Evolutionary conservation across 2,329 filamentous ascomycete species (phyloP).

Genomic region (Immersiporthe knoxdaviesiana): DNA sequence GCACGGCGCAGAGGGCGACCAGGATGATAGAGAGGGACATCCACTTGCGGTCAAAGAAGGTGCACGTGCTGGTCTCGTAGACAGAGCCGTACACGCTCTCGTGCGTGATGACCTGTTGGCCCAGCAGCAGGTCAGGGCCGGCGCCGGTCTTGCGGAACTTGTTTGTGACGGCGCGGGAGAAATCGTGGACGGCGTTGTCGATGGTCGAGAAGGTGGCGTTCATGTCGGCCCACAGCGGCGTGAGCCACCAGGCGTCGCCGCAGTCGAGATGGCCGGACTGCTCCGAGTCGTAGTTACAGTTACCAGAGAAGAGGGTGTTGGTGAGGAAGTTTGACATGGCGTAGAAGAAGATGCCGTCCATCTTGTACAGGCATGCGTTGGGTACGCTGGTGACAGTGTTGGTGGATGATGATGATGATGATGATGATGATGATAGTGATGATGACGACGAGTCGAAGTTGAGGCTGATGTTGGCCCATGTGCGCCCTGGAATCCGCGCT

Average conservation of each 20-base stretch:
- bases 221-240: conserved; percentile 26
- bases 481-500: conserved; percentile 21
- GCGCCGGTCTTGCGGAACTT: conserved; percentile 26
- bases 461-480: conserved; percentile 25
- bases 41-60: conserved; percentile 29
- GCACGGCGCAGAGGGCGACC: conserved; percentile 22
- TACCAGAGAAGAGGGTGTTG: conserved; percentile 25
- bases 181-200: conserved; percentile 21
- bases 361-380: conserved; percentile 33
- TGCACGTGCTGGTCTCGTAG: conserved; percentile 28
- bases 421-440: not conserved
- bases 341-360: conserved; percentile 26
- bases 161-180: conserved; percentile 27
- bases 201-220: conserved; percentile 27
- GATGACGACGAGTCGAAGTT: not conserved
- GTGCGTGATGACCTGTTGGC: not conserved
- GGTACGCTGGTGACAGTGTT: conserved; percentile 27
- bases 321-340: conserved; percentile 27
- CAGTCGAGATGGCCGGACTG: conserved; percentile 29
- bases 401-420: not conserved
- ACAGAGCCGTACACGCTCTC: conserved; percentile 22
- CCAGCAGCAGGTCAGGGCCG: conserved; percentile 16
- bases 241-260: conserved; percentile 29
- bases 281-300: conserved; percentile 24
- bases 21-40: conserved; percentile 27